Evolutionary conservation across 768 basidiomycete genomes (phyloP).

Genomic region (Arthromyces matolae): DNA sequence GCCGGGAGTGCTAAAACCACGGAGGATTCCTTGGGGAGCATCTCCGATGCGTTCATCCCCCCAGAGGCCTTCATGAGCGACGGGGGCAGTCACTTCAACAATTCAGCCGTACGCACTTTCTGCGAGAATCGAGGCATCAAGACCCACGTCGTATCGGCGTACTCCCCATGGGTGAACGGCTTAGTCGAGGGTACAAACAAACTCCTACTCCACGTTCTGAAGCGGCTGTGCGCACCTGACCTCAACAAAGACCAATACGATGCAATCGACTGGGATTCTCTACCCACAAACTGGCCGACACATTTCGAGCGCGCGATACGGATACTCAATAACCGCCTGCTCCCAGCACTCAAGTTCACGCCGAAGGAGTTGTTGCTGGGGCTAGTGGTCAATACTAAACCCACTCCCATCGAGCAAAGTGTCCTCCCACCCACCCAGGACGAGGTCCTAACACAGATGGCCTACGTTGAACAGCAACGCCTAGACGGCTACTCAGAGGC

Average conservation of each 20-base stretch:
- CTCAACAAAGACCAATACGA: conserved; percentile 8
- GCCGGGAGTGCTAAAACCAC: conserved; percentile 26
- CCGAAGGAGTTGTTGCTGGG: conserved; percentile 31
- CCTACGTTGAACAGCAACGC: conserved; percentile 3
- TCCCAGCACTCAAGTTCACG: conserved; percentile 24
- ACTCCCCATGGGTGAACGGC: conserved; percentile 40
- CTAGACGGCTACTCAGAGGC: neutral
- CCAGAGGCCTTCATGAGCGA: conserved; percentile 31
- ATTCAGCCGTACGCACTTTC: conserved; percentile 23
- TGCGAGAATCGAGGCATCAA: conserved; percentile 22
- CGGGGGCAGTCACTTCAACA: conserved; percentile 24
- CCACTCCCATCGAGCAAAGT: conserved; percentile 6
- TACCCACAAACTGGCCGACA: conserved; percentile 29
- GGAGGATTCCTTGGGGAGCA: neutral
- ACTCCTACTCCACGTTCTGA: conserved; percentile 23
- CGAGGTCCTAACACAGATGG: conserved; percentile 21
- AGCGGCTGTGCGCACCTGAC: conserved; percentile 29
- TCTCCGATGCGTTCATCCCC: neutral
- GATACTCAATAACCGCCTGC: conserved; percentile 19
- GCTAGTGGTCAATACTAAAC: conserved; percentile 24
- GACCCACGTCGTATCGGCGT: conserved; percentile 23
- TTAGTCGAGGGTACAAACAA: conserved; percentile 32
- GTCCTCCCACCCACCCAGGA: neutral
- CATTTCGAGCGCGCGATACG: conserved; percentile 27
- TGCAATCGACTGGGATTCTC: conserved; percentile 10